Evolutionary conservation across 1,284 basidiomycete species (phyloP), one percentile per base, ranked within the genome.

Genomic region (Testicularia cyperi): DNA sequence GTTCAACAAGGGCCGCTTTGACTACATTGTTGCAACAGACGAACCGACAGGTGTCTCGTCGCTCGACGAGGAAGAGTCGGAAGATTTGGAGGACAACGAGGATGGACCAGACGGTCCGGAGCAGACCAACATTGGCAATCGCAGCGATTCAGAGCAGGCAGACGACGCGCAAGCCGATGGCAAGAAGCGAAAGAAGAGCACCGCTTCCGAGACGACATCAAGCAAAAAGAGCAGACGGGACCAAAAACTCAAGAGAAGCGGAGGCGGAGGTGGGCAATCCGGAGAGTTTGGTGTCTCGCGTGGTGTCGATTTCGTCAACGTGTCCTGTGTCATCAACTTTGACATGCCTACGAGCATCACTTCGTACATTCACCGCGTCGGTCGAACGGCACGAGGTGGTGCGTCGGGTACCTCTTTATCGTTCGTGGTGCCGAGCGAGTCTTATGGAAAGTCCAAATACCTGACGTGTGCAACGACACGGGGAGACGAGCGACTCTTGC

Each of bases 21-120:
- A 98, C 74, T 97, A 97, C 75, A 92, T 98, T 54, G 95, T 99
- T 48, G 95, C 95, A 0, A 96, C 92, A 3, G 95, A 98, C 75
- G 95, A 97, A 78, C 84, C 54, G 9, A 57, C 40, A 6, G 52
- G 48, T 13, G n/a, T n/a, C n/a, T n/a, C n/a, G n/a, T n/a, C n/a
- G n/a, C 32, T 44, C 20, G 26, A 16, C 23, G 78, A 79, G 13
- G 83, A 70, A 18, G 70, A 77, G 12, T 37, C 33, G 47, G 81
- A 51, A 2, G 68, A 65, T 1, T 70, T 77, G 21, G 31, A 27
- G 7, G 52, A 56, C n/a, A 46, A 42, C 10, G 31, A 24, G 18
- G 38, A 47, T 13, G 72, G 77, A 14, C 43, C 25, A n/a, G 41
- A 36, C n/a, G n/a, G n/a, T n/a, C n/a, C n/a, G n/a, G n/a, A n/a